Conservation (phyloP, 345 rosid genomes). For the Sapria himalayana region DNA sequence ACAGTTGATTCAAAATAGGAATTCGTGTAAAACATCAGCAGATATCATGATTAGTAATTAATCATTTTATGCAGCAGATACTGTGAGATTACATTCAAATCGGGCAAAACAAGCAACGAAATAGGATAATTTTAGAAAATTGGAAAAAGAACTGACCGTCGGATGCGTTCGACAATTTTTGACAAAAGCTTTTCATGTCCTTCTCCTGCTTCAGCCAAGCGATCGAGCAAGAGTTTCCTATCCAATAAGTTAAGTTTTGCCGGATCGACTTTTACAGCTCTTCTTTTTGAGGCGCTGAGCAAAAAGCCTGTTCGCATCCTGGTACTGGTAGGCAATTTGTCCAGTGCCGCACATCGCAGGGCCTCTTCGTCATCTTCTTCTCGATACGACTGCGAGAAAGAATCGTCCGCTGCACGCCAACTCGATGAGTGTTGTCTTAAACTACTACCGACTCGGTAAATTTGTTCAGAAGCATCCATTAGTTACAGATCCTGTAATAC, state of each 20-base stretch:
- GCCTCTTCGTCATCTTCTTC: slow-evolving; percentile 53
- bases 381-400: slow-evolving; percentile 33
- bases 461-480: too few species aligned
- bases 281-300: slow-evolving; percentile 10
- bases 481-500: too few species aligned
- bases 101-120: too few species aligned
- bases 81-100: too few species aligned
- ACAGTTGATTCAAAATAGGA: too few species aligned
- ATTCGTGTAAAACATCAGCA: too few species aligned
- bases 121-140: too few species aligned
- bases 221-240: slow-evolving; percentile 6
- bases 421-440: slow-evolving; percentile 11
- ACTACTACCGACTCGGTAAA: slow-evolving; percentile 20
- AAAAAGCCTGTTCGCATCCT: slow-evolving; percentile 28
- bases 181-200: too few species aligned
- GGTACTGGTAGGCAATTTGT: slow-evolving; percentile 24
- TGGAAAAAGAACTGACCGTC: too few species aligned
- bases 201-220: slow-evolving; percentile 8
- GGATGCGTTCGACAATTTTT: too few species aligned
- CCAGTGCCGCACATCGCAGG: slow-evolving; percentile 31
- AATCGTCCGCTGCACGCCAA: slow-evolving; percentile 21
- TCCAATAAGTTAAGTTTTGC: slow-evolving; percentile 13
- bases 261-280: slow-evolving; percentile 9
- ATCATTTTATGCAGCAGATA: too few species aligned
- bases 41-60: too few species aligned